Percentiles rank a stretch among this genome's conserved stretches.
These are phyloP conservation scores for Fagus sylvatica DNA, from an alignment of 306 rosid genomes.

Conservation along the genomic window DNA sequence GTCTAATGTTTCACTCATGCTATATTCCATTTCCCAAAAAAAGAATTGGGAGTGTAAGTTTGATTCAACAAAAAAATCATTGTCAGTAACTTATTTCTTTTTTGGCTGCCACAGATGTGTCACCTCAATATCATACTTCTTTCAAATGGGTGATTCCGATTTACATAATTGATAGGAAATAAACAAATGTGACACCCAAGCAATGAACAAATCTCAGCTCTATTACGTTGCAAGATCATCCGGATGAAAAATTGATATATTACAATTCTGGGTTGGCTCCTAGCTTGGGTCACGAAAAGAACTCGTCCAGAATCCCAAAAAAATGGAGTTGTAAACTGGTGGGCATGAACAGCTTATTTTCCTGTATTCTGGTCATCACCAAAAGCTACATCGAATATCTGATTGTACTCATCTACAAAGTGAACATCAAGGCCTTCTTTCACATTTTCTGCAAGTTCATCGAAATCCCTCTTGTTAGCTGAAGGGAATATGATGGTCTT, in stretches of 20 bases:
- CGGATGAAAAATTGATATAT: neutral
- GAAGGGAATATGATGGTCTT: conserved; percentile 88
- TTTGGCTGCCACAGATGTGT: neutral
- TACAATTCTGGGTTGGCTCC: conserved; percentile 36
- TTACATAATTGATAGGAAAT: neutral
- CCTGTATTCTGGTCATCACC: conserved; percentile 32
- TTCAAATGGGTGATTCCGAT: neutral
- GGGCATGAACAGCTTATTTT: conserved; percentile 24
- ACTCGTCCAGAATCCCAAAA: neutral
- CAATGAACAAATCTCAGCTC: neutral
- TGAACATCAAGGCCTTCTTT: conserved; percentile 94
- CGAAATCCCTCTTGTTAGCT: conserved; percentile 88
- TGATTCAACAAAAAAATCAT: conserved; percentile 16
- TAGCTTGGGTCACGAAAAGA: conserved; percentile 24
- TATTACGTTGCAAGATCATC: no score
- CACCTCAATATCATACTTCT: neutral
- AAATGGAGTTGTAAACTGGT: conserved; percentile 21
- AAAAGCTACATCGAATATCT: conserved; percentile 76
- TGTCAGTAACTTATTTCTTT: neutral
- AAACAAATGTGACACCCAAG: neutral
- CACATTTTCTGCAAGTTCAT: no score
- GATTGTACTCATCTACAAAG: conserved; percentile 81
- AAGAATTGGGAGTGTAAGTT: conserved; percentile 19
- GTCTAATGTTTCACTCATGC: neutral
- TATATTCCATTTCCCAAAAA: neutral